Conservation (phyloP, 495 filamentous ascomycete genomes). For the Hypoxylon fragiforme region DNA sequence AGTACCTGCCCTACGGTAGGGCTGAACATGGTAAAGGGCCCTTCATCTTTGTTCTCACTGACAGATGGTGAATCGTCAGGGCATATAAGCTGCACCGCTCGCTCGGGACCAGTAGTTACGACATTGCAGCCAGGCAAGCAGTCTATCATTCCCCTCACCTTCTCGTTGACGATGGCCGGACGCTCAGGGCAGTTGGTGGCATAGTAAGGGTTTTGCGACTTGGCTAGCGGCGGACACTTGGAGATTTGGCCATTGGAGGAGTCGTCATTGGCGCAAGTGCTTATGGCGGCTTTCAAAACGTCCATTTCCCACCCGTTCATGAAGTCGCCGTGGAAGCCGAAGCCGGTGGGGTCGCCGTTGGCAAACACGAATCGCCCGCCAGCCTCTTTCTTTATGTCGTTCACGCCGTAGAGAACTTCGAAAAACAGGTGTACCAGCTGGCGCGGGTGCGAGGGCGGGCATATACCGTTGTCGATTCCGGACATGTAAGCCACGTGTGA, state of each 20-base stretch:
- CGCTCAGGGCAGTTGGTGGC: constrained; percentile 42
- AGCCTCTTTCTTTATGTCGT: constrained; percentile 53
- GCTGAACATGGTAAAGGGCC: constrained; percentile 11
- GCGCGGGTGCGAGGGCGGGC: constrained; percentile 61
- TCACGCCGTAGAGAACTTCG: constrained; percentile 64
- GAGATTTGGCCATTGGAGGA: constrained; percentile 51
- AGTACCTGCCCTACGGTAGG: constrained; percentile 16
- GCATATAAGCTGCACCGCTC: constrained; percentile 22
- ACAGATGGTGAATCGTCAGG: constrained; percentile 13
- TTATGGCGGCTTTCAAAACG: constrained; percentile 60
- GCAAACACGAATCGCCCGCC: constrained; percentile 60
- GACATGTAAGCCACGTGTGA: constrained; percentile 58
- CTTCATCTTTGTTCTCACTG: constrained; percentile 6
- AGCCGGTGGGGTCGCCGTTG: constrained; percentile 58
- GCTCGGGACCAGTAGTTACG: constrained; percentile 46
- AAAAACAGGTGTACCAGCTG: constrained; percentile 64
- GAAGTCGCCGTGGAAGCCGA: constrained; percentile 67
- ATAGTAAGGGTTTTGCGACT: constrained; percentile 48
- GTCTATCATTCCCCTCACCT: constrained; percentile 37
- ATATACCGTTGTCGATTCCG: constrained; percentile 55
- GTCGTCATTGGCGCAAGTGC: constrained; percentile 56
- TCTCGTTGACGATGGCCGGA: constrained; percentile 39
- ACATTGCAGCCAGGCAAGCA: constrained; percentile 57
- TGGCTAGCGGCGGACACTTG: constrained; percentile 52
- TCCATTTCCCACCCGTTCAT: constrained; percentile 68